Conservation (phyloP, 495 filamentous ascomycete genomes). For the Penicillium lividum region DNA sequence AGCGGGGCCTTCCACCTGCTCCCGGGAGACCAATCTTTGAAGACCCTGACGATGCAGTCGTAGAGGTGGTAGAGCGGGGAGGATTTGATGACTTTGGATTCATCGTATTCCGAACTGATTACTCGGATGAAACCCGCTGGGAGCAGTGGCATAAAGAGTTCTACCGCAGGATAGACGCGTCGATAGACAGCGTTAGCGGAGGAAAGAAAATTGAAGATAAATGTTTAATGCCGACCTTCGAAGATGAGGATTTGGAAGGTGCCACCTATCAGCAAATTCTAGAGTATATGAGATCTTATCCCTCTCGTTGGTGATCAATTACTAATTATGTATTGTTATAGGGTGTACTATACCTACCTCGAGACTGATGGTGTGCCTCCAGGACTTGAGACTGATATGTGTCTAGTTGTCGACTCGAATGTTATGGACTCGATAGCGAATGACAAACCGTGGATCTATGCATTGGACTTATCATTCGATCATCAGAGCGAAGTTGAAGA, state of each 20-base stretch:
- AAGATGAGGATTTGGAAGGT: conserved; percentile 4
- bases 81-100: conserved; percentile 9
- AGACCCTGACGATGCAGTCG: conserved; percentile 5
- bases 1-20: conserved; percentile 2
- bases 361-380: conserved; percentile 2
- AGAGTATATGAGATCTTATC: conserved; percentile 1
- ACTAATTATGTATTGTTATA: not conserved
- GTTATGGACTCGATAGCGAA: conserved; percentile 1
- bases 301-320: not conserved
- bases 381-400: conserved; percentile 5
- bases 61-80: conserved; percentile 4
- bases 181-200: not conserved
- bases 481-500: not conserved
- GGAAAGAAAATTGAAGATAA: conserved; percentile 9
- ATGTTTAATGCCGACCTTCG: not conserved
- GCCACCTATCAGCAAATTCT: not conserved
- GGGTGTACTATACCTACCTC: conserved; percentile 1
- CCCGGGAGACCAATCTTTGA: not conserved
- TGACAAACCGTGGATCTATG: conserved; percentile 6
- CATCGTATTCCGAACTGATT: conserved; percentile 7
- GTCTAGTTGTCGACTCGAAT: conserved; percentile 2
- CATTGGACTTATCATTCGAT: conserved; percentile 7
- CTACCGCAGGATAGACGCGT: not conserved
- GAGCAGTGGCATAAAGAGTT: conserved; percentile 4
- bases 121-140: not conserved